Evolutionary conservation across 2,329 filamentous ascomycete species (phyloP).

Genomic region (Scopulariopsis brevicaulis): DNA sequence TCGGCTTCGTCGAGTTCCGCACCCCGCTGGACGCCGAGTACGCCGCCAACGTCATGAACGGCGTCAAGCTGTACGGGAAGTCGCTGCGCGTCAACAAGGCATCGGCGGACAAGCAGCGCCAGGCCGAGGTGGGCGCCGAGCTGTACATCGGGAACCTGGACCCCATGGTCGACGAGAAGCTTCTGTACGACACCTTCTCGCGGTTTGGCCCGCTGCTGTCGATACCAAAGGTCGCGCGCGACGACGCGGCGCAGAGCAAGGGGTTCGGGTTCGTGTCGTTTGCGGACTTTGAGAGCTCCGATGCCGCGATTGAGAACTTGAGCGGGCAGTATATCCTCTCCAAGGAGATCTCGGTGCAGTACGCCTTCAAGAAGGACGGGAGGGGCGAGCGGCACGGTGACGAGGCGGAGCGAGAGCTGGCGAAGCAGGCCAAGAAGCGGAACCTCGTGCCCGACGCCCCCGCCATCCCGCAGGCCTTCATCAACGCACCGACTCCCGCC

Average conservation of each 20-base stretch:
- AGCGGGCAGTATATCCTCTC: conserved; percentile 94
- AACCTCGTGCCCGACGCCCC: conserved; percentile 79
- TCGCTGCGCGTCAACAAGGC: conserved; percentile 94
- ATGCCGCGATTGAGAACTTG: conserved; percentile 85
- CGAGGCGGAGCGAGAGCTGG: conserved; percentile 82
- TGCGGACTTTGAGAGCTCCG: conserved; percentile 84
- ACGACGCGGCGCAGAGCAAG: conserved; percentile 80
- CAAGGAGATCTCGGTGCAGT: conserved; percentile 93
- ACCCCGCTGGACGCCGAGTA: conserved; percentile 94
- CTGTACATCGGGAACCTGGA: conserved; percentile 96
- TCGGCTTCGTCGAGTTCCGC: conserved; percentile 98
- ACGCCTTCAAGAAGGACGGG: conserved; percentile 98
- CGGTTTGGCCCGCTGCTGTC: conserved; percentile 80
- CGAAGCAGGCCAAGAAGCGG: conserved; percentile 85
- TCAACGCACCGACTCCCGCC: conserved; percentile 23
- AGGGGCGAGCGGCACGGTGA: conserved; percentile 95
- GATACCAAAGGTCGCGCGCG: conserved; percentile 83
- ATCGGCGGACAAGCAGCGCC: conserved; percentile 84
- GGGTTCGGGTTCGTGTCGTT: conserved; percentile 96
- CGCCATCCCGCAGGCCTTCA: conserved; percentile 62
- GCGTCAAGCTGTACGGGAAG: conserved; percentile 85
- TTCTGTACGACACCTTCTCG: conserved; percentile 86
- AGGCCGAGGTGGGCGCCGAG: conserved; percentile 88
- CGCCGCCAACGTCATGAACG: conserved; percentile 92
- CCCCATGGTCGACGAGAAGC: conserved; percentile 87